These are phyloP conservation scores for Aspergillus affinis DNA, from an alignment of 495 filamentous ascomycete genomes.

Conservation along the genomic window DNA sequence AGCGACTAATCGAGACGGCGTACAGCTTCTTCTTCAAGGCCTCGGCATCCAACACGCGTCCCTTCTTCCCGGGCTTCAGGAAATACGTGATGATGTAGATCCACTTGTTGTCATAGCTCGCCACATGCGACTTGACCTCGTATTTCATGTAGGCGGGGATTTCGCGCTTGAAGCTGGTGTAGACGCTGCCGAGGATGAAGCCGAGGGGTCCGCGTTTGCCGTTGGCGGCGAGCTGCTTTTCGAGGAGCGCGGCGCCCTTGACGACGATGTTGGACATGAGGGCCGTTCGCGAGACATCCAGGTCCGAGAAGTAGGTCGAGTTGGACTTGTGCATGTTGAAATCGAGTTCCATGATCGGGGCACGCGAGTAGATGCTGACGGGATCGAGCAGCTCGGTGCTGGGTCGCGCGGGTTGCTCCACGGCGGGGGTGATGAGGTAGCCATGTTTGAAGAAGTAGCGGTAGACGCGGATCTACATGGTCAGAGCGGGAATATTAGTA, in stretches of 20 bases:
- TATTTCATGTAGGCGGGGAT: constrained; percentile 66
- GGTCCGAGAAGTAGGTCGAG: constrained; percentile 79
- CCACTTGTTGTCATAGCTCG: constrained; percentile 74
- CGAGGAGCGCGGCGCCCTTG: constrained; percentile 44
- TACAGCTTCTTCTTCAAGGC: constrained; percentile 43
- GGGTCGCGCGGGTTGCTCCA: constrained; percentile 15
- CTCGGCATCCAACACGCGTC: constrained; percentile 40
- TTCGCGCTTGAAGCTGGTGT: constrained; percentile 68
- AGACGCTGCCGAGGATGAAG: constrained; percentile 67
- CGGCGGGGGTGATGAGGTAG: constrained; percentile 24
- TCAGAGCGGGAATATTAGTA: background rate
- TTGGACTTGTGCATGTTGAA: constrained; percentile 87
- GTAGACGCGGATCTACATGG: constrained; percentile 21
- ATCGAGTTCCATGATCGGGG: constrained; percentile 67
- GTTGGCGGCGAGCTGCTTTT: constrained; percentile 23
- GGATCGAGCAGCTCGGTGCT: constrained; percentile 43
- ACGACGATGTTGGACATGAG: constrained; percentile 52
- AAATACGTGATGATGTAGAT: constrained; percentile 65
- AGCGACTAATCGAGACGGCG: constrained; percentile 71
- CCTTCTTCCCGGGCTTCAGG: constrained; percentile 48
- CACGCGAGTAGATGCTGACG: constrained; percentile 45
- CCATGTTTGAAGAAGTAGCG: constrained; percentile 27
- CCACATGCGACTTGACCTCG: constrained; percentile 72
- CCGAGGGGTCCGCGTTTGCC: constrained; percentile 41
- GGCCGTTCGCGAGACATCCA: constrained; percentile 69